Conservation (phyloP, 176 grass and related monocot species). For the Oryza meridionalis region DNA sequence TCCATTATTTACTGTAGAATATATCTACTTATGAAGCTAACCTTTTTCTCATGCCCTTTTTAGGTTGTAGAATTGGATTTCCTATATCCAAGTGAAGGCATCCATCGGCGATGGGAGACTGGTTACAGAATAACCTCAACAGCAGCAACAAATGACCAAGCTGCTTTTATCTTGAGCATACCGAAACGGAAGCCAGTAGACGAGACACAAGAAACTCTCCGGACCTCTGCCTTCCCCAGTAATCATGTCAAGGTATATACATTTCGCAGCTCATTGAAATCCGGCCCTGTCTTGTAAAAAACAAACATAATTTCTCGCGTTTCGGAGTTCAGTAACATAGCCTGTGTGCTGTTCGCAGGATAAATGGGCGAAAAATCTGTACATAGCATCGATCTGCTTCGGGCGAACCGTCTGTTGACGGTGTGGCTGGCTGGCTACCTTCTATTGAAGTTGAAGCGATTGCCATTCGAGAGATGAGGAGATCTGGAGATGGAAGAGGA, state of each 20-base stretch:
- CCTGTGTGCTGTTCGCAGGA: conserved; percentile 12
- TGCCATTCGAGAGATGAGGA: neutral
- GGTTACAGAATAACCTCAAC: conserved; percentile 89
- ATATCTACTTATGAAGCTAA: neutral
- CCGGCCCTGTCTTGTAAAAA: neutral
- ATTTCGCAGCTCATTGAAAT: neutral
- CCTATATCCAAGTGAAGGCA: conserved; percentile 93
- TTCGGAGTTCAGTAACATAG: neutral
- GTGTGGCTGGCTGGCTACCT: too few relatives aligned
- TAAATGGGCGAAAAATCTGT: conserved; percentile 96
- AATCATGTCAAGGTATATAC: conserved; percentile 89
- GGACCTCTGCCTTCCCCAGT: conserved; percentile 86
- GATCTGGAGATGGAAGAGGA: neutral
- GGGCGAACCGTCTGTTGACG: conserved; percentile 71
- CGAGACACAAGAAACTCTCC: conserved; percentile 94
- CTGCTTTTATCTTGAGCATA: conserved; percentile 89
- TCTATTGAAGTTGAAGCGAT: conserved; percentile 12
- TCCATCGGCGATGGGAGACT: conserved; percentile 86
- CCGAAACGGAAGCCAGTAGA: conserved; percentile 76
- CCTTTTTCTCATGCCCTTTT: neutral
- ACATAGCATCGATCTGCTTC: conserved; percentile 79
- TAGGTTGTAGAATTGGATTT: conserved; percentile 98
- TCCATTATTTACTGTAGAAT: neutral
- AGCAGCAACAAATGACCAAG: conserved; percentile 83
- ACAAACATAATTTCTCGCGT: neutral